Conservation (phyloP, 2,329 filamentous ascomycete species). For the Beauveria australis region DNA sequence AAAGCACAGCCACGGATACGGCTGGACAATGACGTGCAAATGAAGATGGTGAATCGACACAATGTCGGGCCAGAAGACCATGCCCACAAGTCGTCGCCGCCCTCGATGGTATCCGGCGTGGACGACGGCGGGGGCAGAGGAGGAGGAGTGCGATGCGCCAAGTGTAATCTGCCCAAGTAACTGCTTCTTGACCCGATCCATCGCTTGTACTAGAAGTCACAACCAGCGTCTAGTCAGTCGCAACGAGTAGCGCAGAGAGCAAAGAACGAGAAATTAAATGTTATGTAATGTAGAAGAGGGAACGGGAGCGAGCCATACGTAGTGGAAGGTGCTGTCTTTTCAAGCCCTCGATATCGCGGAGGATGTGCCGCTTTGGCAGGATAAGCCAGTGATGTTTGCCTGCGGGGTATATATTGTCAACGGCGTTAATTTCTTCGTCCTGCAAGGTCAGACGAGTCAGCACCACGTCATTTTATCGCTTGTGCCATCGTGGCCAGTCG, state of each 20-base stretch:
- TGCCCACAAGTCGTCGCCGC: neutral
- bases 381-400: neutral
- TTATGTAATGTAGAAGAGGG: no score
- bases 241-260: no score
- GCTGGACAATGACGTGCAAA: slow-evolving; percentile 12
- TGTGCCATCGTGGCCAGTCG: neutral
- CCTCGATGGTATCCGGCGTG: neutral
- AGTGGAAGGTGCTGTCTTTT: neutral
- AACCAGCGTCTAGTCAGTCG: neutral
- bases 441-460: neutral
- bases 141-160: neutral
- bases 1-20: neutral
- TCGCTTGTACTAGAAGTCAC: neutral
- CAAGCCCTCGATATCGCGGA: neutral
- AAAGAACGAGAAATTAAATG: neutral
- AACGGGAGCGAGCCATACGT: neutral
- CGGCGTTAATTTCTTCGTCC: neutral
- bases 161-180: neutral
- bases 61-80: slow-evolving; percentile 6
- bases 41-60: slow-evolving; percentile 12
- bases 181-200: neutral
- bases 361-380: neutral
- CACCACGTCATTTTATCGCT: neutral
- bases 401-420: neutral
- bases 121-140: neutral